Evolutionary conservation across 768 basidiomycete species (phyloP).

Genomic region (Clitopilus hobsonii): DNA sequence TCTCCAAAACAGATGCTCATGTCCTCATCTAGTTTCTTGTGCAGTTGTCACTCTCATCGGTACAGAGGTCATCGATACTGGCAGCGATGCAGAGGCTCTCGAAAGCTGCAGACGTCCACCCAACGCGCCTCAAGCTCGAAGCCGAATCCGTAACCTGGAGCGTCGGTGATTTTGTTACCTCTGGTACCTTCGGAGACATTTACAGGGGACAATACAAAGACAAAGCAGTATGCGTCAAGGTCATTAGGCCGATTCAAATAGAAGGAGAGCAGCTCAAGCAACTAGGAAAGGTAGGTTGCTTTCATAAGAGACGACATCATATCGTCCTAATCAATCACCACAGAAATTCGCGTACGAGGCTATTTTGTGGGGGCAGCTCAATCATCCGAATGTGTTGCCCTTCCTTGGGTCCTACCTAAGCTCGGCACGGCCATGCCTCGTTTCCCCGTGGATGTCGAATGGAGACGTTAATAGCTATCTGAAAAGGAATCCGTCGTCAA

Average conservation of each 20-base stretch:
- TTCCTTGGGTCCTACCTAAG: background rate
- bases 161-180: background rate
- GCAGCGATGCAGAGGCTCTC: constrained; percentile 7
- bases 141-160: background rate
- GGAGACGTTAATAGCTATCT: constrained; percentile 6
- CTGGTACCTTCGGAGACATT: constrained; percentile 7
- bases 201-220: constrained; percentile 4
- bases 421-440: background rate
- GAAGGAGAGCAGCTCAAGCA: too few species aligned
- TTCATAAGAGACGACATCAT: too few species aligned
- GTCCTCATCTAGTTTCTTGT: too few species aligned
- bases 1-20: too few species aligned
- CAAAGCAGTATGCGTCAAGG: constrained; percentile 7
- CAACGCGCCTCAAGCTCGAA: background rate
- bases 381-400: background rate
- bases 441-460: constrained; percentile 13
- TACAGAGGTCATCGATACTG: too few species aligned
- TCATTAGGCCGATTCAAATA: constrained; percentile 2
- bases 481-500: background rate
- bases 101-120: constrained; percentile 6
- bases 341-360: background rate
- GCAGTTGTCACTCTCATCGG: too few species aligned
- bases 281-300: too few species aligned
- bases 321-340: too few species aligned
- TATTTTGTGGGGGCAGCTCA: background rate